Conservation (phyloP, 2,329 filamentous ascomycete species). For the Colletotrichum navitas region DNA sequence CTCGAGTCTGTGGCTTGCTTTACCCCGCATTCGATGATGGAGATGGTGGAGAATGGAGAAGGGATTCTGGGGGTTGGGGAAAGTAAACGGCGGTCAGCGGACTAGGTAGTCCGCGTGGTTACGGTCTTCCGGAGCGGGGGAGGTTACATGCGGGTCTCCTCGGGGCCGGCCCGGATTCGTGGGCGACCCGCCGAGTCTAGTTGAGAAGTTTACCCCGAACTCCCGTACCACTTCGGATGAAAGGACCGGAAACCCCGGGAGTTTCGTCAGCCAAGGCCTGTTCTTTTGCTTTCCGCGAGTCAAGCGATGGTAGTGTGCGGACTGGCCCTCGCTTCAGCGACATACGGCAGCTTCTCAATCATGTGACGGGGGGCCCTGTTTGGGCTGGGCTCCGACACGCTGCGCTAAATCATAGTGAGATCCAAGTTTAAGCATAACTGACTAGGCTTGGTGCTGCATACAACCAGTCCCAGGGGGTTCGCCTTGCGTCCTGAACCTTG, state of each 20-base stretch:
- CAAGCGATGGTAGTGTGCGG: not conserved
- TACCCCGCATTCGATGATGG: slow-evolving; percentile 33
- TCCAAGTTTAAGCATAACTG: not conserved
- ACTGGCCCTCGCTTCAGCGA: too few species aligned
- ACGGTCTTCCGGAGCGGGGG: not conserved
- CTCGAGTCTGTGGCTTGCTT: slow-evolving; percentile 1
- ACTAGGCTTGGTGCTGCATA: too few species aligned
- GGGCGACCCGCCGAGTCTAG: not conserved
- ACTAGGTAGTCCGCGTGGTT: not conserved
- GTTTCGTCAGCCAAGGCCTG: slow-evolving; percentile 14
- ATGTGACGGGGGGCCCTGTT: not conserved
- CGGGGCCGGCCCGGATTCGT: slow-evolving; percentile 21
- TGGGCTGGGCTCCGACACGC: not conserved
- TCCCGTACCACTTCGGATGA: not conserved
- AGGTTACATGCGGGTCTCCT: not conserved
- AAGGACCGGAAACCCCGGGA: not conserved
- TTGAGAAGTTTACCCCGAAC: not conserved
- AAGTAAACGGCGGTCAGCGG: slow-evolving; percentile 12
- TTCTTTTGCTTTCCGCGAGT: not conserved
- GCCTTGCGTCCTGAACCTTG: not conserved
- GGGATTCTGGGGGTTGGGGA: not conserved
- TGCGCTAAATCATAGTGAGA: not conserved
- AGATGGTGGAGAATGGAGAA: slow-evolving; percentile 10
- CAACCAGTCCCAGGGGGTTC: not conserved
- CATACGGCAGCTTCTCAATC: not conserved